Evolutionary conservation across 495 filamentous ascomycete genomes (phyloP).

Genomic region (Tuber indicum): DNA sequence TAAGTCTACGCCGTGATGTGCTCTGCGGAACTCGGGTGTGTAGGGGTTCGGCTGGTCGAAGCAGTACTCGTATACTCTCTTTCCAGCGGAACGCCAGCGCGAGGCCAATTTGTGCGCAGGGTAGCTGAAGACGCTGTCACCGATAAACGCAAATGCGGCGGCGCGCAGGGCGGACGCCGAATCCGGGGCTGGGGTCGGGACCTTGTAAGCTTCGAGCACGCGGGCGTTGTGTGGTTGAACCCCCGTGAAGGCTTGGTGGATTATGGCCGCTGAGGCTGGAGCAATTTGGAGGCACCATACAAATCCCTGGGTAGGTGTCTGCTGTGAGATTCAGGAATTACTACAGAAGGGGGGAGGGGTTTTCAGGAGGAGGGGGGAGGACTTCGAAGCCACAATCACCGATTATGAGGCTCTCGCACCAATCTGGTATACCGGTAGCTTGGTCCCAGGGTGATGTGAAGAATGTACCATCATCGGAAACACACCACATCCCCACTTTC

Average conservation of each 20-base stretch:
- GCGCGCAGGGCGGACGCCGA: neutral
- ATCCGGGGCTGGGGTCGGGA: neutral
- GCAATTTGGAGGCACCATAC: neutral
- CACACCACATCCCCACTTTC: neutral
- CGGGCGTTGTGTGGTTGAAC: neutral
- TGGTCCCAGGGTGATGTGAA: neutral
- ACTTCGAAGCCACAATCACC: neutral
- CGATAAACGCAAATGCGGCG: neutral
- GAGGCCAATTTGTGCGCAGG: neutral
- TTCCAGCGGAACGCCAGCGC: neutral
- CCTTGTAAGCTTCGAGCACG: neutral
- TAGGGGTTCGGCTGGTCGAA: constrained; percentile 1
- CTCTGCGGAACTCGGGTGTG: neutral
- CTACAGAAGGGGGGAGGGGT: neutral
- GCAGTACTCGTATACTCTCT: neutral
- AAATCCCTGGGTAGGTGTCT: neutral
- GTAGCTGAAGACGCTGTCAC: neutral
- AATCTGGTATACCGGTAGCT: neutral
- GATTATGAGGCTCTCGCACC: neutral
- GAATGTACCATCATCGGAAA: neutral
- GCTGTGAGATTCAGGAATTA: neutral
- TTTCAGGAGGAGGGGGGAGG: neutral
- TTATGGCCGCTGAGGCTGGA: neutral
- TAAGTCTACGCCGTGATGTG: neutral
- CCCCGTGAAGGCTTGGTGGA: neutral